Percentiles rank a stretch among this genome's conserved stretches.
Conservation (phyloP, 257 asterid species). For the Solanum rostratum region DNA sequence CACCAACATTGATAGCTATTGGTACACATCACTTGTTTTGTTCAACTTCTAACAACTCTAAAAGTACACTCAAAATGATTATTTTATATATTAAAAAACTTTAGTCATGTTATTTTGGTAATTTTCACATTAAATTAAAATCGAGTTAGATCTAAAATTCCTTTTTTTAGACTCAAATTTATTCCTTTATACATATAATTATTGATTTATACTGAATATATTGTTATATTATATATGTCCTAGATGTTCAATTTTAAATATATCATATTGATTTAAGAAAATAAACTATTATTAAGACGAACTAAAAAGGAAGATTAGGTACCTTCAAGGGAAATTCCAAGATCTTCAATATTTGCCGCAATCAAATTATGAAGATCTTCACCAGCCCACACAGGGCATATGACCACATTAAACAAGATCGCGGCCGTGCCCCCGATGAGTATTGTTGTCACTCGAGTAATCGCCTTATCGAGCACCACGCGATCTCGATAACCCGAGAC, state of each 20-base stretch:
- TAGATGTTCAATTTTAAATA: too few species aligned
- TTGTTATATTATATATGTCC: not conserved
- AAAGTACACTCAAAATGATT: not conserved
- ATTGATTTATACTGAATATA: not conserved
- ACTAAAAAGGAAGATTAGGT: not conserved
- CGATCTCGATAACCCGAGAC: conserved; percentile 39
- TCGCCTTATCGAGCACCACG: conserved; percentile 41
- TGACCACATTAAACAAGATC: conserved; percentile 31
- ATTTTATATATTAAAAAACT: not conserved
- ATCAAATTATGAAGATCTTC: conserved; percentile 62
- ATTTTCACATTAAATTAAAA: not conserved
- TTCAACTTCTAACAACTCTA: not conserved
- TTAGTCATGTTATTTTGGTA: not conserved
- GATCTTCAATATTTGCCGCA: conserved; percentile 35
- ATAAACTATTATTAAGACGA: too few species aligned
- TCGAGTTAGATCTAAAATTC: rapidly evolving
- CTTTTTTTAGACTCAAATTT: not conserved
- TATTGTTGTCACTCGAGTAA: conserved; percentile 39
- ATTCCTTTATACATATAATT: too few species aligned
- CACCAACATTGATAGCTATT: not conserved
- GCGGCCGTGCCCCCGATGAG: conserved; percentile 49
- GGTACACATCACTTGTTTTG: not conserved
- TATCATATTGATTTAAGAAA: too few species aligned
- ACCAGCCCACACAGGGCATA: conserved; percentile 77
- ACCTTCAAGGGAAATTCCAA: conserved; percentile 56